These are phyloP conservation scores for Viridothelium virens DNA, from an alignment of 495 filamentous ascomycete species.

Conservation along the genomic window DNA sequence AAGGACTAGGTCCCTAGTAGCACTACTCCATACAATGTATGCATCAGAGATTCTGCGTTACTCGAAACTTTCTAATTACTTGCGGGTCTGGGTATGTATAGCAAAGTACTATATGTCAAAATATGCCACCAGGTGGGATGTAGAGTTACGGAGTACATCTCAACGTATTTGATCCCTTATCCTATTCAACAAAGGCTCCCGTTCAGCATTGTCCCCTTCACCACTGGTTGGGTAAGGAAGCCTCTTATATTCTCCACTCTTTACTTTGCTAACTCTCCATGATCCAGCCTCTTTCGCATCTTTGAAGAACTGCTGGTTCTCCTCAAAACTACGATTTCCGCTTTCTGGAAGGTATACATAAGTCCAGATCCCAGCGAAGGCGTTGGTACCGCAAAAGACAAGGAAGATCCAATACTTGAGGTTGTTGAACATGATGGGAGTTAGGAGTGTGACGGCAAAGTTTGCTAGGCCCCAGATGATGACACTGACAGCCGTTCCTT, in stretches of 20 bases:
- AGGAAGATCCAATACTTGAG: conserved; percentile 49
- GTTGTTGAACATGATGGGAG: conserved; percentile 51
- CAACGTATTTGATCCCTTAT: conserved; percentile 31
- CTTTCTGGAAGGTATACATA: conserved; percentile 47
- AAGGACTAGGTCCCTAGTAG: too few species aligned
- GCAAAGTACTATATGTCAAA: too few species aligned
- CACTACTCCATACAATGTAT: too few species aligned
- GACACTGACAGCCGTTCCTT: conserved; percentile 46
- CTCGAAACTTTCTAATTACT: too few species aligned
- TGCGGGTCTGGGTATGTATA: too few species aligned
- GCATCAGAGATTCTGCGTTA: too few species aligned
- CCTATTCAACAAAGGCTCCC: conserved; percentile 36
- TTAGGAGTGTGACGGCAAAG: conserved; percentile 47
- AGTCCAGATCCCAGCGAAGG: conserved; percentile 46
- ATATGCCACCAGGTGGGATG: background rate
- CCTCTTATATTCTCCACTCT: conserved; percentile 39
- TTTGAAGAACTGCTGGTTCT: conserved; percentile 49
- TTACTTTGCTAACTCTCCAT: conserved; percentile 44
- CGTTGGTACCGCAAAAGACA: conserved; percentile 46
- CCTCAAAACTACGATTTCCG: conserved; percentile 48
- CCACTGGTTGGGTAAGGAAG: conserved; percentile 39
- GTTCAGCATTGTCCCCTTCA: conserved; percentile 35
- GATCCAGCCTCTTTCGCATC: conserved; percentile 40
- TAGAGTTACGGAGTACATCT: background rate
- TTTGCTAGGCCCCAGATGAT: conserved; percentile 53